Evolutionary conservation across 2,329 filamentous ascomycete species (phyloP), one percentile per base, ranked within the genome.

Genomic region (Coniochaeta sp.): DNA sequence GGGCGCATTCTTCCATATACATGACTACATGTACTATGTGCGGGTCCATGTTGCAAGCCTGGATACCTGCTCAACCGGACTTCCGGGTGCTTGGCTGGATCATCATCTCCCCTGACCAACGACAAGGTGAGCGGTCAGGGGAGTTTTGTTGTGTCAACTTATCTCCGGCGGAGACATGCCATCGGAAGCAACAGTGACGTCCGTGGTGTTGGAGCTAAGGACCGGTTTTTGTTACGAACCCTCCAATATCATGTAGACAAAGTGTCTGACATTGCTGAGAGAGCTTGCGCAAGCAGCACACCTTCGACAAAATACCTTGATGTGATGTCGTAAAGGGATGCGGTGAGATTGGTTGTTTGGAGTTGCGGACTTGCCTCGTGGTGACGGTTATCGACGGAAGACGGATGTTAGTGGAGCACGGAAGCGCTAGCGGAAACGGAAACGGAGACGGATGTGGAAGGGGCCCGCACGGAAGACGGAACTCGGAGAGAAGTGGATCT

Each of bases 401-500:
- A 51, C 57, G 57, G 54, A 57, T 56, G 27, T 49, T 14, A 42
- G 20, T 26, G 38, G 38, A 24, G 38, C n/a, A 42, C 38, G 38
- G 38, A 51, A 52, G 52, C 38, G 38, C 38, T 42, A 42, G 18
- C 38, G 38, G 38, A 42, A 24, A 2, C 38, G 38, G 38, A 42
- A 24, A 2, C 38, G 38, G 38, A 42, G 38, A 22, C 38, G 38
- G 38, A 42, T 14, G 38, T 22, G 38, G 38, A 42, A 42, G 38
- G 13, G n/a, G n/a, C n/a, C 38, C 3, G 38, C 12, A 42, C 45
- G 45, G 45, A 47, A 47, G 45, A 47, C 45, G 45, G 45, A 47
- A 28, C n/a, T 28, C 45, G 45, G 45, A 47, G 30, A 42, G 18
- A 42, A 24, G 38, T 8, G 38, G 38, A 22, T 26, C 38, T 42